Conservation (phyloP, 352 stramenopile genomes). For the Hyaloperonospora brassicae region DNA sequence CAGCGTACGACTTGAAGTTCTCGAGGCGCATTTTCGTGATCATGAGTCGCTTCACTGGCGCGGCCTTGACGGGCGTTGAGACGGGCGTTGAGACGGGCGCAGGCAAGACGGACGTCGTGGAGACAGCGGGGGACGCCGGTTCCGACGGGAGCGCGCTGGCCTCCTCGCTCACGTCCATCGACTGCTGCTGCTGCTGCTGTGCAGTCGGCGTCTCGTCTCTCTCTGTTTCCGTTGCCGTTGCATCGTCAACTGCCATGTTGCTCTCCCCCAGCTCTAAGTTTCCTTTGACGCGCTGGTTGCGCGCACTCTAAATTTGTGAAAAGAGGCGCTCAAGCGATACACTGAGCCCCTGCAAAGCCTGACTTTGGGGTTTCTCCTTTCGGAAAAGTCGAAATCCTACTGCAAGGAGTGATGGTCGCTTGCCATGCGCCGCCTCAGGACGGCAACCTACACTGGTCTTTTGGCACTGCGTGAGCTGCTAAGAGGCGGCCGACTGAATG, state of each 20-base stretch:
- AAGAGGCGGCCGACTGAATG: too few species aligned
- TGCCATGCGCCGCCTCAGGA: too few species aligned
- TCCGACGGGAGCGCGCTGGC: slow-evolving; percentile 1
- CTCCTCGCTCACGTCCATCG: slow-evolving; percentile 1
- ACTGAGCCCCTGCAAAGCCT: not conserved
- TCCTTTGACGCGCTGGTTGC: slow-evolving; percentile 5
- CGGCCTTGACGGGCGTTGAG: slow-evolving; percentile 13
- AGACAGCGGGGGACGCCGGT: not conserved
- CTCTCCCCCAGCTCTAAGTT: slow-evolving; percentile 2
- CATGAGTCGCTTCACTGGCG: slow-evolving; percentile 81
- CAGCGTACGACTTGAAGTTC: slow-evolving; percentile 99
- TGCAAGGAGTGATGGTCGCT: too few species aligned
- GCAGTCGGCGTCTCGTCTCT: not conserved
- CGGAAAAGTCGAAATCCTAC: too few species aligned
- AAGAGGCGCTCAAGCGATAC: not conserved
- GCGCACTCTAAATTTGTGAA: slow-evolving; percentile 23
- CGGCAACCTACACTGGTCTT: too few species aligned
- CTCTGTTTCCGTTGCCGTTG: not conserved
- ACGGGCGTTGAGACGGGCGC: slow-evolving; percentile 13
- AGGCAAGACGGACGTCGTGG: slow-evolving; percentile 1
- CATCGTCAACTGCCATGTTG: slow-evolving; percentile 8
- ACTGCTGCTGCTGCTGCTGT: not conserved
- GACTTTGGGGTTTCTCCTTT: not conserved
- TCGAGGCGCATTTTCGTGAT: slow-evolving; percentile 97
- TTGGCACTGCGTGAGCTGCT: too few species aligned